Evolutionary conservation across 1,284 basidiomycete genomes (phyloP).

Genomic region (Fomitiporia mediterranea): DNA sequence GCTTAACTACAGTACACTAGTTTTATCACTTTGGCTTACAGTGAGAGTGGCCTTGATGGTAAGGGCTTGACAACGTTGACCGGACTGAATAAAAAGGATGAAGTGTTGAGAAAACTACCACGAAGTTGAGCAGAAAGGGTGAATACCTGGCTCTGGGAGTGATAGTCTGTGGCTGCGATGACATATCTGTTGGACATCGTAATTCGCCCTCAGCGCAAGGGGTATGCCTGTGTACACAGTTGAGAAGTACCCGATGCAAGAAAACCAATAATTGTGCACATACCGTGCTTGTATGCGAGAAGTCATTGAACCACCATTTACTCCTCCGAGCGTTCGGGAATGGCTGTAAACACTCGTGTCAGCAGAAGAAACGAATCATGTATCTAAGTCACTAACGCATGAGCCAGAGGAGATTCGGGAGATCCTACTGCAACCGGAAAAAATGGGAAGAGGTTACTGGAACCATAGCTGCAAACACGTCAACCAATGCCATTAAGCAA

Average conservation of each 20-base stretch:
- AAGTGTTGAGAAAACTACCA: constrained; percentile 8
- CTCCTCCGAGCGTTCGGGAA: constrained; percentile 8
- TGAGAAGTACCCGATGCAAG: too few species aligned
- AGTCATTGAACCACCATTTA: neutral
- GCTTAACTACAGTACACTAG: neutral
- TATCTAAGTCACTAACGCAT: constrained; percentile 33
- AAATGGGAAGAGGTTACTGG: constrained; percentile 40
- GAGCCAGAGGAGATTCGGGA: constrained; percentile 40
- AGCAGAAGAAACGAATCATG: neutral
- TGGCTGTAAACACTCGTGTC: neutral
- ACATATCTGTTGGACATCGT: constrained; percentile 10
- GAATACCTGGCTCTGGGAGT: constrained; percentile 49
- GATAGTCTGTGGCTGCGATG: constrained; percentile 38
- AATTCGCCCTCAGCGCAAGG: constrained; percentile 22
- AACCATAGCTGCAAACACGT: neutral
- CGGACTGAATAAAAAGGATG: constrained; percentile 10
- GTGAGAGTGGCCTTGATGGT: neutral
- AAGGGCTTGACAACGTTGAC: neutral
- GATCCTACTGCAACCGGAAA: constrained; percentile 33
- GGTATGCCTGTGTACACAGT: neutral
- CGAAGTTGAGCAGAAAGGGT: neutral
- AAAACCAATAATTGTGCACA: constrained; percentile 26
- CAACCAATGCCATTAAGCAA: neutral
- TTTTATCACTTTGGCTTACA: neutral
- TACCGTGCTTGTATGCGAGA: constrained; percentile 21